Evolutionary conservation across 2,329 filamentous ascomycete species (phyloP).

Genomic region (Aspergillus texensis): DNA sequence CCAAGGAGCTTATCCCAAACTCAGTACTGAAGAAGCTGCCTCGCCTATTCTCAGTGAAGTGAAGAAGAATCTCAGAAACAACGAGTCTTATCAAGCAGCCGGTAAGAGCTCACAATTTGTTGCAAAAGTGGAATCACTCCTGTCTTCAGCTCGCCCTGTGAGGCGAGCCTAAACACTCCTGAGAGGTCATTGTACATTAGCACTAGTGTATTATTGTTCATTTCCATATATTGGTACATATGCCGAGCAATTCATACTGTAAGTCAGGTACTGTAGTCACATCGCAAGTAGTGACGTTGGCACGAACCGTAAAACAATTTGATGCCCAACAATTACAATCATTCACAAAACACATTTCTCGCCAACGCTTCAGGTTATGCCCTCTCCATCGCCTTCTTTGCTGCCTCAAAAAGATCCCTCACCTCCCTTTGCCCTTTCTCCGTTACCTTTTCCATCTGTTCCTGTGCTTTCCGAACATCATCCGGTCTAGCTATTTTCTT

Average conservation of each 20-base stretch:
- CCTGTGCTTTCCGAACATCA: conserved; percentile 49
- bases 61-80: conserved; percentile 41
- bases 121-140: conserved; percentile 40
- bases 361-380: conserved; percentile 19
- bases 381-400: conserved; percentile 43
- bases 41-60: conserved; percentile 36
- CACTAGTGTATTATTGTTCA: neutral
- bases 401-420: conserved; percentile 48
- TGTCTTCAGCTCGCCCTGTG: conserved; percentile 30
- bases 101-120: conserved; percentile 42
- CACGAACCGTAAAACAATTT: neutral
- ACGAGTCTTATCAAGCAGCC: conserved; percentile 43
- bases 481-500: conserved; percentile 48
- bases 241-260: neutral
- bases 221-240: neutral
- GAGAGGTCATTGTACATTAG: conserved; percentile 16
- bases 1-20: conserved; percentile 37
- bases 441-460: conserved; percentile 51
- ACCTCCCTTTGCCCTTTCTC: conserved; percentile 51
- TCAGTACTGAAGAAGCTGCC: conserved; percentile 15
- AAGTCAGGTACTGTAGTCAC: too few relatives aligned
- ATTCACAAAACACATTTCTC: neutral
- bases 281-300: neutral
- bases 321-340: neutral
- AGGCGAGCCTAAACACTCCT: conserved; percentile 26